Conservation (phyloP, 139 green algal species). For the Coccomyxa sp. region DNA sequence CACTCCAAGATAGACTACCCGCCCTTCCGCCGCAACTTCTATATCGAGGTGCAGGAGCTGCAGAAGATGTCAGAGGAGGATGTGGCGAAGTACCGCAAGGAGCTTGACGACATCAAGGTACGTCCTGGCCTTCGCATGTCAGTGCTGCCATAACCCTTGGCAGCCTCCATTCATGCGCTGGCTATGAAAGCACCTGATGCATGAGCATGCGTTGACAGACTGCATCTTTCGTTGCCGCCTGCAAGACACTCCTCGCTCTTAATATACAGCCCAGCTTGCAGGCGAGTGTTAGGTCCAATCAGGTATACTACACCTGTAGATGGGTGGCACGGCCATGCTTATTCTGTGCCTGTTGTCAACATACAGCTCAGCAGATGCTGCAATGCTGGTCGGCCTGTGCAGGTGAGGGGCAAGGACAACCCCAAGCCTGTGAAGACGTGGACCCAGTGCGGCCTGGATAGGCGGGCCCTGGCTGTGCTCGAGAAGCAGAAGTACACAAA, state of each 20-base stretch:
- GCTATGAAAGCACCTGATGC: background rate
- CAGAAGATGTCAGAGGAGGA: slow-evolving; percentile 62
- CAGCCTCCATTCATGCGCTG: no score
- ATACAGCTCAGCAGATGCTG: no score
- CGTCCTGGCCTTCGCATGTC: no score
- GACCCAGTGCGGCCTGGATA: slow-evolving; percentile 76
- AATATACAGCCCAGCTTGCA: no score
- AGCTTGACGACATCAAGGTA: slow-evolving; percentile 80
- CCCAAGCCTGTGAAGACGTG: slow-evolving; percentile 82
- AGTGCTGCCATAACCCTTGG: no score
- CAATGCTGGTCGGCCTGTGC: background rate
- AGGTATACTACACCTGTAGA: no score
- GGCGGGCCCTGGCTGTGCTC: slow-evolving; percentile 74
- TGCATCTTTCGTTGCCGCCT: no score
- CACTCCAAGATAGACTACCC: slow-evolving; percentile 72
- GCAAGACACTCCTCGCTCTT: no score
- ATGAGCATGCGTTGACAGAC: slow-evolving; percentile 1
- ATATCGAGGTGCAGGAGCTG: slow-evolving; percentile 80
- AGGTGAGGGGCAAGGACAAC: slow-evolving; percentile 74
- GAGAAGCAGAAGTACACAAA: slow-evolving; percentile 66
- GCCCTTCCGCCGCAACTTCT: slow-evolving; percentile 87
- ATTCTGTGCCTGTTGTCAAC: no score
- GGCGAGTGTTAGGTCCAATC: no score
- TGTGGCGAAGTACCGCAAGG: slow-evolving; percentile 61
- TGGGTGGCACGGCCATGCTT: no score